These are phyloP conservation scores for Candolleomyces eurysporus DNA, from an alignment of 768 basidiomycete genomes.

Conservation along the genomic window DNA sequence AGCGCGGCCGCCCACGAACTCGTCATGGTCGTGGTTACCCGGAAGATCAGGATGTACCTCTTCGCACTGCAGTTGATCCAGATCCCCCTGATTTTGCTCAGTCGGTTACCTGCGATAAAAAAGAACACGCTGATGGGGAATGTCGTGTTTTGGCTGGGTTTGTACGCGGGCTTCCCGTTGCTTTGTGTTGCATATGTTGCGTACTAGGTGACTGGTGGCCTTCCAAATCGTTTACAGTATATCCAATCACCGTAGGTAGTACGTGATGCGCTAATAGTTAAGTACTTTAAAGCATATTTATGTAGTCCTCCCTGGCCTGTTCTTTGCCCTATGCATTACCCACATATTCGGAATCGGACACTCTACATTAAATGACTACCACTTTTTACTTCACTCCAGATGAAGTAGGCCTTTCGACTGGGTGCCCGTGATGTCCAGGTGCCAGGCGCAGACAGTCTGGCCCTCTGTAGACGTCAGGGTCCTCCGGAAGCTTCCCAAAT, in stretches of 20 bases:
- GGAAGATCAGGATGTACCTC: slow-evolving; percentile 89
- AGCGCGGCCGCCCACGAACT: slow-evolving; percentile 91
- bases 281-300: too few species aligned
- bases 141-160: slow-evolving; percentile 90
- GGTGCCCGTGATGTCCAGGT: too few species aligned
- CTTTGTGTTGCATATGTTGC: slow-evolving; percentile 72
- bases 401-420: too few species aligned
- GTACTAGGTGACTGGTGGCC: slow-evolving; percentile 24
- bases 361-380: too few species aligned
- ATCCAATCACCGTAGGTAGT: neutral
- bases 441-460: too few species aligned
- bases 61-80: slow-evolving; percentile 79
- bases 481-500: too few species aligned
- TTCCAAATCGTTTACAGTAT: neutral
- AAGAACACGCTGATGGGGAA: slow-evolving; percentile 81
- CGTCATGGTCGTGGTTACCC: slow-evolving; percentile 93
- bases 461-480: too few species aligned
- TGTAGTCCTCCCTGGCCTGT: too few species aligned
- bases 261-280: too few species aligned
- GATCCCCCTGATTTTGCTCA: slow-evolving; percentile 85
- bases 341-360: too few species aligned
- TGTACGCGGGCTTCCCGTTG: slow-evolving; percentile 90
- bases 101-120: slow-evolving; percentile 73
- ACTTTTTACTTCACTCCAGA: too few species aligned
- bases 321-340: too few species aligned